These are phyloP conservation scores for Rhexocercosporidium sp. DNA, from an alignment of 2,329 filamentous ascomycete species.

Conservation along the genomic window DNA sequence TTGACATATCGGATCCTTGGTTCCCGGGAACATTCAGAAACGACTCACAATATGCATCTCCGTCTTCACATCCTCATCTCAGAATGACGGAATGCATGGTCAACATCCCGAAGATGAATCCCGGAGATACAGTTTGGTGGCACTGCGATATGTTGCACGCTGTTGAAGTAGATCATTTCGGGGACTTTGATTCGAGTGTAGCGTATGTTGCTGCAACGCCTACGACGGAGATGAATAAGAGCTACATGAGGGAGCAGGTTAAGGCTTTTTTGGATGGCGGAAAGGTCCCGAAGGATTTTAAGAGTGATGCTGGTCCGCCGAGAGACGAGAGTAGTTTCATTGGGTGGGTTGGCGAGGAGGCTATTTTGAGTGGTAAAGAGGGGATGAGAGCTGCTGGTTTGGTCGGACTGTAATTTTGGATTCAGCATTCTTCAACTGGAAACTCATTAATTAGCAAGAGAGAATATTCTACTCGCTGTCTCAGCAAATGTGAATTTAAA, in stretches of 20 bases:
- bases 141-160: conserved; percentile 48
- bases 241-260: conserved; percentile 41
- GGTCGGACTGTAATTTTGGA: conserved; percentile 4
- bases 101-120: conserved; percentile 45
- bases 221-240: conserved; percentile 41
- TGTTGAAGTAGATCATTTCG: conserved; percentile 47
- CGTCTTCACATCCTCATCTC: conserved; percentile 47
- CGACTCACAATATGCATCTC: conserved; percentile 46
- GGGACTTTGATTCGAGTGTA: conserved; percentile 43
- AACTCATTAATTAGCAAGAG: too few species aligned
- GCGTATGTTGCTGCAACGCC: conserved; percentile 46
- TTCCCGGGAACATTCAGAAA: conserved; percentile 47
- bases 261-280: conserved; percentile 37
- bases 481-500: background rate
- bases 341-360: conserved; percentile 11
- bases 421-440: background rate
- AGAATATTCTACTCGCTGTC: background rate
- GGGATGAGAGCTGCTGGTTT: conserved; percentile 17
- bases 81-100: conserved; percentile 46
- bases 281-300: conserved; percentile 11
- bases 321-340: background rate
- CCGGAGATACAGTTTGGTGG: conserved; percentile 51
- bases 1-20: conserved; percentile 41
- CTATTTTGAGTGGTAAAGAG: conserved; percentile 17
- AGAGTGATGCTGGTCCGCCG: background rate